These are phyloP conservation scores for Stipa capillata DNA, from an alignment of 176 grass and related monocot genomes.

Conservation along the genomic window DNA sequence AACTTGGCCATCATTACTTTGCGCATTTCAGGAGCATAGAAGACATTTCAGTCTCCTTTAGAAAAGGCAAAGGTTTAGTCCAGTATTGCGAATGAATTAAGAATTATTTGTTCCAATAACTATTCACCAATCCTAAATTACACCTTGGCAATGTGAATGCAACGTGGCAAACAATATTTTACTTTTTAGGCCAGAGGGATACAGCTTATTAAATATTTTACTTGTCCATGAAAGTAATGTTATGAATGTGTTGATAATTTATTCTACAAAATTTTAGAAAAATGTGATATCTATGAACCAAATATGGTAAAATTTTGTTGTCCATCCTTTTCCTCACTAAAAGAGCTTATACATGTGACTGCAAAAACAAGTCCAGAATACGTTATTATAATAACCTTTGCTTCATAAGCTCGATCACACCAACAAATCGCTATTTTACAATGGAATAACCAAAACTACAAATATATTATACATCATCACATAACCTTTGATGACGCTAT, in stretches of 20 bases:
- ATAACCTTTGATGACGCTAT: neutral
- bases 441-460: neutral
- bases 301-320: neutral
- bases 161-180: neutral
- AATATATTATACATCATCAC: neutral
- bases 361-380: neutral
- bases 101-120: neutral
- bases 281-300: neutral
- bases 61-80: neutral
- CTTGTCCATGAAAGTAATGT: neutral
- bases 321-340: neutral
- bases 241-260: neutral
- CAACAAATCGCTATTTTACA: neutral
- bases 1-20: neutral
- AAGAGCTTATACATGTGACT: neutral
- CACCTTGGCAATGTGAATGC: neutral
- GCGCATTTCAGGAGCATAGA: neutral
- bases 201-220: no score
- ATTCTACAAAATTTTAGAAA: neutral
- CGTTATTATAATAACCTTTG: neutral
- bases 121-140: neutral
- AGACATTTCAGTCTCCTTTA: neutral
- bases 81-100: neutral
- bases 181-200: no score
- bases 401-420: neutral